Conservation (phyloP, 1,284 basidiomycete species). For the Malassezia psittaci region DNA sequence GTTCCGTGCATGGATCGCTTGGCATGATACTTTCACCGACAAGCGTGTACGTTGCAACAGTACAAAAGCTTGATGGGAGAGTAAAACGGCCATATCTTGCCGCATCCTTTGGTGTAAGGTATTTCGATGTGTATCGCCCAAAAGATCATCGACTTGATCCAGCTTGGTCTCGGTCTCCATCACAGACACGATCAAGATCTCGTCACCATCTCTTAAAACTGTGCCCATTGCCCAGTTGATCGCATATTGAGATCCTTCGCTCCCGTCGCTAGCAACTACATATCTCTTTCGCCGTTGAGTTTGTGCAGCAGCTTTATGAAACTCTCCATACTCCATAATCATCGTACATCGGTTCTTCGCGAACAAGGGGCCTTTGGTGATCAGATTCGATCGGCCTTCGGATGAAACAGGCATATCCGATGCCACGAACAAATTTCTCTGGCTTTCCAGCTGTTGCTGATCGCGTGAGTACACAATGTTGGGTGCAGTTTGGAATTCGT, state of each 20-base stretch:
- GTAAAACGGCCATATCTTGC: slow-evolving; percentile 74
- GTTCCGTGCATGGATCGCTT: slow-evolving; percentile 86
- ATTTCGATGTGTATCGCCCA: slow-evolving; percentile 62
- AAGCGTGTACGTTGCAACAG: slow-evolving; percentile 79
- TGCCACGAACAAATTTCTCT: not conserved
- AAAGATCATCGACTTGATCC: slow-evolving; percentile 45
- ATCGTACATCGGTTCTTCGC: slow-evolving; percentile 87
- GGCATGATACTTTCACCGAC: slow-evolving; percentile 75
- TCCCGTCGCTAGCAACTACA: slow-evolving; percentile 83
- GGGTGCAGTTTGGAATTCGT: slow-evolving; percentile 19
- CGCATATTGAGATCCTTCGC: slow-evolving; percentile 53
- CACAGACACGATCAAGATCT: slow-evolving; percentile 59
- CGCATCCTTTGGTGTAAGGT: slow-evolving; percentile 82
- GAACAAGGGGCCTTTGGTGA: slow-evolving; percentile 51
- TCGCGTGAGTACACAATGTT: slow-evolving; percentile 16
- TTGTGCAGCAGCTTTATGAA: slow-evolving; percentile 36
- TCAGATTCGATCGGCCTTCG: slow-evolving; percentile 8
- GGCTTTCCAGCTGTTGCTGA: slow-evolving; percentile 4
- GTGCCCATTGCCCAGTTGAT: slow-evolving; percentile 68
- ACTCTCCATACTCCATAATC: slow-evolving; percentile 60
- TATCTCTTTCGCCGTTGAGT: slow-evolving; percentile 62
- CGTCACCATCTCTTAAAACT: slow-evolving; percentile 82
- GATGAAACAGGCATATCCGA: slow-evolving; percentile 4
- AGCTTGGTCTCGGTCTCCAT: slow-evolving; percentile 79
- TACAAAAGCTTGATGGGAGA: slow-evolving; percentile 70